Base-by-base conservation (phyloP, 805 yeast species). In the Ogataea kodamae region DNA sequence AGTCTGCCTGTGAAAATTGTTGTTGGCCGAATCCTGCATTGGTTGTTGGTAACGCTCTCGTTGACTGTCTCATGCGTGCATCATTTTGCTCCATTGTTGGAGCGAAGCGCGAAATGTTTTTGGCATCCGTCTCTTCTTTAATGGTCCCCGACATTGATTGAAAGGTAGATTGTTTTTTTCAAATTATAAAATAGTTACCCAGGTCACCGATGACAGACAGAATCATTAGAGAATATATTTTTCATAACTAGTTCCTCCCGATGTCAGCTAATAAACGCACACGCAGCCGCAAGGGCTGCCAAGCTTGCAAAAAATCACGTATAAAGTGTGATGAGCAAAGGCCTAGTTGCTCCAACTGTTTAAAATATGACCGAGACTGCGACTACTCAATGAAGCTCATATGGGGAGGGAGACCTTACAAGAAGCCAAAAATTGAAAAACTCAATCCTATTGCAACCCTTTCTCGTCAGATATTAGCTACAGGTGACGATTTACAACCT, bases 391-490 rank as follows among this genome's bases (percentile, higher is more conserved):
- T 82, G 7, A 72, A 68, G 40, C 60, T 82, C 19, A 70, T 76
- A 0, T 83, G 90, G 90, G 88, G 86, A 12, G 89, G 89, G 0
- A 57, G 88, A 30, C 85, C 85, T 0, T 72, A 65, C 51, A 73
- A 74, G 44, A 62, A 63, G 28, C 54, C 62, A 3, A 62, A 60
- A 50, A 52, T 63, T 43, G 57, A 54, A 49, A 57, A 47, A 39
- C 40, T 52, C 46, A 56, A 50, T 34, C 52, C 52, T 1, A 33
- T 56, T 12, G 61, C 57, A 8, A 25, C 34, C 7, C 11, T 54
- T 21, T 46, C 58, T 2, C 41, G 52, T 8, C 11, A 27, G n/a
- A 45, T 46, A 6, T 34, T 36, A 14, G 18, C 10, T 13, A 19
- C 15, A n/a, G 15, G 5, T 6, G 9, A 10, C 9, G 11, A 18